phyloP scores from a whole-genome alignment of 306 rosid genomes.

The Vicia faba region DNA sequence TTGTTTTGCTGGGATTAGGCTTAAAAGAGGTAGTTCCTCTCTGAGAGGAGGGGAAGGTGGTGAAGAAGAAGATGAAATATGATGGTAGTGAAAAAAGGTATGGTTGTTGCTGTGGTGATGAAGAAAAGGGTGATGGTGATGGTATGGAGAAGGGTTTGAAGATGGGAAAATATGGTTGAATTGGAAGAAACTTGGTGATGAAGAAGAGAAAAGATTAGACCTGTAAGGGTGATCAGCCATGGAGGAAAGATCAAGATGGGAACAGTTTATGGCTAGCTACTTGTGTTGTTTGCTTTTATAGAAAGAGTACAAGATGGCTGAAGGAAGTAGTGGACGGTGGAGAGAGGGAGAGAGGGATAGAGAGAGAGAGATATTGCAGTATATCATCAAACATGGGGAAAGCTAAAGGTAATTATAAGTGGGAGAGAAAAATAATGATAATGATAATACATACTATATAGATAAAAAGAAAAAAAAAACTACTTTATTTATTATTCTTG shows the following conservation, averaged over 20 bases:
- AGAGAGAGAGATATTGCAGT: slow-evolving; percentile 33
- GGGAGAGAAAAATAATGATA: slow-evolving; percentile 14
- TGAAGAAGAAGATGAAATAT: slow-evolving; percentile 20
- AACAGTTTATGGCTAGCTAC: slow-evolving; percentile 40
- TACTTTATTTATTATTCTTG: slow-evolving; percentile 3
- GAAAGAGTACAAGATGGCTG: slow-evolving; percentile 80
- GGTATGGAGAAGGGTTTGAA: slow-evolving; percentile 35
- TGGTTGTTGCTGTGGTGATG: slow-evolving; percentile 23
- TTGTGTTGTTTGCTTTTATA: slow-evolving; percentile 48
- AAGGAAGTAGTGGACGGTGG: slow-evolving; percentile 76
- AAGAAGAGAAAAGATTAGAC: slow-evolving; percentile 46
- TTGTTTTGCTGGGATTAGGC: slow-evolving; percentile 53
- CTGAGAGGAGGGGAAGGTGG: slow-evolving; percentile 83
- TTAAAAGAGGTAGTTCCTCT: slow-evolving; percentile 78
- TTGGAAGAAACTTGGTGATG: slow-evolving; percentile 35
- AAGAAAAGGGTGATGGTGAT: slow-evolving; percentile 31
- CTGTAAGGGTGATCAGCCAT: slow-evolving; percentile 50
- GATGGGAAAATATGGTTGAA: slow-evolving; percentile 40
- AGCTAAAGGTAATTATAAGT: slow-evolving; percentile 35
- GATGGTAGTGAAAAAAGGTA: slow-evolving; percentile 30
- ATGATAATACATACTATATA: not conserved
- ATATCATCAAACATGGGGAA: slow-evolving; percentile 30
- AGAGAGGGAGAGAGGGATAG: slow-evolving; percentile 55
- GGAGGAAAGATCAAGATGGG: slow-evolving; percentile 38
- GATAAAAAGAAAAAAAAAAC: not conserved